phyloP scores from a whole-genome alignment of 371 early-diverging fungal genomes.

The Apophysomyces sp. region DNA sequence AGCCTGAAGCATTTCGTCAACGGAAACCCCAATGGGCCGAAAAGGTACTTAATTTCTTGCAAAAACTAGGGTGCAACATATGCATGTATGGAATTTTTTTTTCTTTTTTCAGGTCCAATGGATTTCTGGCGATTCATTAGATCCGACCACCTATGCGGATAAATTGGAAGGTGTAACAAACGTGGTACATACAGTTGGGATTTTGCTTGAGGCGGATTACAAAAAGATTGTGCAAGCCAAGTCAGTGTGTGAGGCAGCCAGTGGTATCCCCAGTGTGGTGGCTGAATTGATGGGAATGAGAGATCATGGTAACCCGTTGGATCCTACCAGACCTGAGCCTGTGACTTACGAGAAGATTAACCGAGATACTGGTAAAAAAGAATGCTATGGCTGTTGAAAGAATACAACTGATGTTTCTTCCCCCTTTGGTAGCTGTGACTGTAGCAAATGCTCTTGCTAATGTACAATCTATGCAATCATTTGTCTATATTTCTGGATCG shows the following conservation, averaged over 20 bases:
- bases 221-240: slow-evolving; percentile 58
- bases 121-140: slow-evolving; percentile 66
- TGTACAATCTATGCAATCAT: slow-evolving; percentile 50
- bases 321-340: slow-evolving; percentile 14
- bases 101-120: slow-evolving; percentile 47
- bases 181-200: slow-evolving; percentile 75
- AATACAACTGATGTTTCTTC: background rate
- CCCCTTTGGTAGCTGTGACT: slow-evolving; percentile 38
- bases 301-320: slow-evolving; percentile 47
- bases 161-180: slow-evolving; percentile 58
- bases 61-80: no score
- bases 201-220: slow-evolving; percentile 70
- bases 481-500: slow-evolving; percentile 72
- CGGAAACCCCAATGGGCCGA: slow-evolving; percentile 43
- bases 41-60: no score
- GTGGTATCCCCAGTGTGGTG: slow-evolving; percentile 17
- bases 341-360: slow-evolving; percentile 66
- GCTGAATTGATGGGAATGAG: slow-evolving; percentile 30
- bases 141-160: slow-evolving; percentile 57
- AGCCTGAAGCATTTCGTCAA: slow-evolving; percentile 32
- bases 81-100: background rate
- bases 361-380: slow-evolving; percentile 65
- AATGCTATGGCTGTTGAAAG: background rate
- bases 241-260: slow-evolving; percentile 37
- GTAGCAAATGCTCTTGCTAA: slow-evolving; percentile 53